Base-by-base conservation (phyloP, 106 monocot species). In the Dendrobium catenatum region DNA sequence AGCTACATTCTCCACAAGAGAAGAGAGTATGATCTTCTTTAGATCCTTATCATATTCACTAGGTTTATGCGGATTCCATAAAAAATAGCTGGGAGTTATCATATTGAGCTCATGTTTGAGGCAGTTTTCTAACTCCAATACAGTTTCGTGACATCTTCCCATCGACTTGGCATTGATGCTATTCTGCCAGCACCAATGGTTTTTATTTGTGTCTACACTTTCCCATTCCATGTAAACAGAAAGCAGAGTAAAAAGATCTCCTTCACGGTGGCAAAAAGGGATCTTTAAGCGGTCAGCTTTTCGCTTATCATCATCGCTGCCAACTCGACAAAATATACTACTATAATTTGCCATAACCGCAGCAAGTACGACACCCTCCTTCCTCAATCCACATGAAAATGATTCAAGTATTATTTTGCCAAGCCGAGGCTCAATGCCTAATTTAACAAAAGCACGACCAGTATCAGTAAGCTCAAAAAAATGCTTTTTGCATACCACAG, bases 191-290 rank as follows among this genome's bases (percentile, higher is more conserved):
- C 99, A 99, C 99, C 99, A 99, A 33, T 77, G 61, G 55, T 85
- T 99, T 55, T 75, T 85, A 54, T 78, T 89, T 16, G 79, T 81
- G 78, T 56, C 55, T 86, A 79, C 79, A 64, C 40, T 72, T 61
- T 99, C 99, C 99, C 99, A 99, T 80, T 91, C 84, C 84, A 87
- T 91, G 81, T 95, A 99, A 81, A 99, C 99, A 31, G 93, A 88
- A 4, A 99, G 93, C 40, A 95, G 81, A 72, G 99, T 99, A 42
- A 99, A 99, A 47, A 99, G 93, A 78, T 99, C 99, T 54, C 99
- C 99, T 82, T 90, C 87, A 80, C 54, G 77, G 61, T 95, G 95
- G 75, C 99, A 99, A 68, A 99, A 99, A 80, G 95, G 95, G 43
- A 99, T 49, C 81, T 86, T 99, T 55, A 91, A 91, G 56, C 95